phyloP scores from a whole-genome alignment of 371 early-diverging fungal species.

The Choanephora cucurbitarum region DNA sequence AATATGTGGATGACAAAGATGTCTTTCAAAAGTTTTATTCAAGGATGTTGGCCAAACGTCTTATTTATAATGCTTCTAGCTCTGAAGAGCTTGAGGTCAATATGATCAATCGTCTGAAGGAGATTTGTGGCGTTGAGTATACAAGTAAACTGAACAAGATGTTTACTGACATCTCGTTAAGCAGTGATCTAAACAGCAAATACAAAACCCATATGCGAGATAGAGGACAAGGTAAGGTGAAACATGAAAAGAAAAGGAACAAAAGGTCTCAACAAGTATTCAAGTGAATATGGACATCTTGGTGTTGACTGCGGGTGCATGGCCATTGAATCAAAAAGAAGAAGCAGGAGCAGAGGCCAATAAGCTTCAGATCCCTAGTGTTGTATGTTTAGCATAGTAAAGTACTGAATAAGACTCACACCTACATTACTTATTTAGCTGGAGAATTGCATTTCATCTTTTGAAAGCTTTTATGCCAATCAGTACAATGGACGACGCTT shows the following conservation, averaged over 20 bases:
- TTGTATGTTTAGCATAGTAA: constrained; percentile 47
- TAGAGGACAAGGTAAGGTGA: constrained; percentile 45
- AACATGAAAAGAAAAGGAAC: not conserved
- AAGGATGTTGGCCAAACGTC: constrained; percentile 84
- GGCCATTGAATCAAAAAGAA: constrained; percentile 77
- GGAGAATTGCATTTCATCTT: constrained; percentile 69
- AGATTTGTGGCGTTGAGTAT: constrained; percentile 92
- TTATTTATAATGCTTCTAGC: constrained; percentile 78
- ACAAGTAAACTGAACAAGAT: constrained; percentile 89
- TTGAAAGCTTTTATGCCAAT: constrained; percentile 73
- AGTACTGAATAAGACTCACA: too few relatives aligned
- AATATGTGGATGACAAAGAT: constrained; percentile 93
- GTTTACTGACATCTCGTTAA: constrained; percentile 90
- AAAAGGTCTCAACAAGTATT: not conserved
- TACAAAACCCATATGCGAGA: constrained; percentile 45
- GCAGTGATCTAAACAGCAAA: constrained; percentile 74
- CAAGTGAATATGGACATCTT: constrained; percentile 74
- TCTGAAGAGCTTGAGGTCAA: constrained; percentile 84
- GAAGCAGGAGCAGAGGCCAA: constrained; percentile 46
- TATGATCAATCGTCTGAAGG: constrained; percentile 86
- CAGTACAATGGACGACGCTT: constrained; percentile 83
- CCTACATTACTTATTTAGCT: too few relatives aligned
- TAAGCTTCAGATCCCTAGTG: constrained; percentile 65
- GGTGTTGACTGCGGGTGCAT: constrained; percentile 87
- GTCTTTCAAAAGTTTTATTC: constrained; percentile 94